A percentile compares a stretch with the other conserved stretches of the same genome.
phyloP scores from a whole-genome alignment of 202 grass and related monocot species.

The Schoenoplectus tabernaemontani region DNA sequence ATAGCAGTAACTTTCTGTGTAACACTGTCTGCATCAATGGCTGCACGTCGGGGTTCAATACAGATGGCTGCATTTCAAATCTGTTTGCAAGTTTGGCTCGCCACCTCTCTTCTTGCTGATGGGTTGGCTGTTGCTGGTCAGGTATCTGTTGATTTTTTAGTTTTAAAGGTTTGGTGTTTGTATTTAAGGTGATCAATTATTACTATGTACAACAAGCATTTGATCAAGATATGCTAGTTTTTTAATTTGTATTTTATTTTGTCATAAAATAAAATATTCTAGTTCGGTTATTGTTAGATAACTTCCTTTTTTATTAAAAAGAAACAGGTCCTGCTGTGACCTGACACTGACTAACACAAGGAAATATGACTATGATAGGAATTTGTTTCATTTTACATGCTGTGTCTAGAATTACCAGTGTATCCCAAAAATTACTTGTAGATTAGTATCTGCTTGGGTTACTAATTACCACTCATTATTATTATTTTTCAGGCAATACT shows the following conservation, averaged over 20 bases:
- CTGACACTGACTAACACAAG: neutral
- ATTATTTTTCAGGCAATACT: conserved; percentile 63
- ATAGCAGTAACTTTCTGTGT: conserved; percentile 83
- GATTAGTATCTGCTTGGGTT: neutral
- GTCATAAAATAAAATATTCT: neutral
- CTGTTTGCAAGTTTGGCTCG: conserved; percentile 87
- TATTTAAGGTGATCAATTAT: neutral
- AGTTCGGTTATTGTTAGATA: neutral
- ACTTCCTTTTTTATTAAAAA: neutral
- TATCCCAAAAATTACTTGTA: neutral
- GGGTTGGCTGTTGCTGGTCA: conserved; percentile 91
- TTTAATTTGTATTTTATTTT: neutral
- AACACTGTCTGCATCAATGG: conserved; percentile 81
- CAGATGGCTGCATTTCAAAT: conserved; percentile 95
- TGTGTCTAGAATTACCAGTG: neutral
- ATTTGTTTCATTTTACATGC: neutral
- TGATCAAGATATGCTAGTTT: neutral
- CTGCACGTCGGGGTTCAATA: conserved; percentile 62
- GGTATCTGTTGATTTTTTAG: conserved; percentile 27
- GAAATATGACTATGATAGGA: neutral
- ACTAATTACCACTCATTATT: neutral
- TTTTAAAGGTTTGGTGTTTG: neutral
- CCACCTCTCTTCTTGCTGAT: conserved; percentile 80
- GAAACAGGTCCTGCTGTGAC: neutral
- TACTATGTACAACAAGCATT: neutral